Evolutionary conservation across 306 rosid genomes (phyloP), one percentile per base, ranked within the genome.

Genomic region (Fragaria vesca): DNA sequence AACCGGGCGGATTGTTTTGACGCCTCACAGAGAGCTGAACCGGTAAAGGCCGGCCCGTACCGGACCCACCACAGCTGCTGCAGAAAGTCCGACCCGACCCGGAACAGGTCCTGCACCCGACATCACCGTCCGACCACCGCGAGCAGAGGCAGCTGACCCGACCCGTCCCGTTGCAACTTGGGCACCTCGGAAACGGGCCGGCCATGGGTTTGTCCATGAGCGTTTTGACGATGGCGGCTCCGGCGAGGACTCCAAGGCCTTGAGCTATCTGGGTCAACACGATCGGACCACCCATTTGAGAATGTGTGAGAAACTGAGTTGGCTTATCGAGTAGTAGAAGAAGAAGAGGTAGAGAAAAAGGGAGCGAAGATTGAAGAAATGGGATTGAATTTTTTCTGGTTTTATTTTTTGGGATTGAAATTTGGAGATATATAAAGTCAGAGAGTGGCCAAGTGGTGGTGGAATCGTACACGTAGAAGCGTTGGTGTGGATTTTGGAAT

Each of bases 101-200:
- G 70, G 98, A 52, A 47, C 98, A 94, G 0, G 93, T 84, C 75
- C 96, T 79, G 75, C 96, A 94, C 13, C 98, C 98, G 8, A 71
- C n/a, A 52, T 91, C 98, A 10, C 97, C 88, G 28, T 94, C 97
- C 38, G 97, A 91, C 98, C 98, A 94, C 3, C 97, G 93, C n/a
- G 94, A 77, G 61, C 98, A 94, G 57, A 94, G 47, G 83, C 98
- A 94, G 46, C 85, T 61, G 78, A 94, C 93, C 28, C 90, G 93
- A 32, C 98, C 98, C 71, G 94, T 87, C 30, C 98, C 98, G 81
- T 90, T 91, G 81, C 98, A 94, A 62, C 84, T 80, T 0, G 90
- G 93, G 65, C 98, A 94, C 42, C 98, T 81, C 15, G 91, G 85
- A 63, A 86, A 91, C 1, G 87, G 87, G 20, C 98, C 97, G 54